Percentiles rank a stretch among this genome's conserved stretches.
Evolutionary conservation across 305 asterid species (phyloP).

Genomic region (Solanum hybrid): DNA sequence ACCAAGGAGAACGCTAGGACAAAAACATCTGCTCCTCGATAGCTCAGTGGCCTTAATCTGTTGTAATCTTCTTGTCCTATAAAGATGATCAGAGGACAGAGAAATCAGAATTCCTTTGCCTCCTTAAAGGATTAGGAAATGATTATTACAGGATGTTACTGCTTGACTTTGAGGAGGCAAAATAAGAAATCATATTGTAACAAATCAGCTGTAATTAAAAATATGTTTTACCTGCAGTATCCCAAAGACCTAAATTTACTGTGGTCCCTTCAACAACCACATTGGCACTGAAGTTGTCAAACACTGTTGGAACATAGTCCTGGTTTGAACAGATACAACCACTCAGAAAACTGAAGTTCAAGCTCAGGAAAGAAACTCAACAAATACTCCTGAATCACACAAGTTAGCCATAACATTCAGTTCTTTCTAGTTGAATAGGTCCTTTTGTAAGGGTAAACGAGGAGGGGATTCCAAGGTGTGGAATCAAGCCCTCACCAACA

Average conservation of each 20-base stretch:
- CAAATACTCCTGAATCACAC: slow-evolving; percentile 1
- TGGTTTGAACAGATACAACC: slow-evolving; percentile 20
- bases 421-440: not conserved
- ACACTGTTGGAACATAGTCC: slow-evolving; percentile 91
- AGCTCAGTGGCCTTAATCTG: slow-evolving; percentile 90
- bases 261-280: slow-evolving; percentile 92
- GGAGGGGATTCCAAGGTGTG: not conserved
- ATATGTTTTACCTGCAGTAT: slow-evolving; percentile 71
- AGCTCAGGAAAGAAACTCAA: not conserved
- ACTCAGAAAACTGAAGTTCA: not conserved
- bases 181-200: not conserved
- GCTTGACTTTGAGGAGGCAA: not conserved
- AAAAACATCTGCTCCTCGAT: slow-evolving; percentile 89
- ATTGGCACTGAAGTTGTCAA: slow-evolving; percentile 97
- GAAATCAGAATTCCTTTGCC: not conserved
- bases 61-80: slow-evolving; percentile 96
- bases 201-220: not conserved
- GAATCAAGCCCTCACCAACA: not conserved
- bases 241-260: slow-evolving; percentile 96
- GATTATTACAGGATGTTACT: not conserved
- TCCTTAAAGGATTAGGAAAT: not conserved
- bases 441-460: not conserved
- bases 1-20: slow-evolving; percentile 86
- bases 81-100: slow-evolving; percentile 11
- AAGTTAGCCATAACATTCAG: not conserved